A percentile compares a stretch with the other conserved stretches of the same genome.
phyloP scores from a whole-genome alignment of 176 grass and related monocot genomes.

The Microstegium vimineum region DNA sequence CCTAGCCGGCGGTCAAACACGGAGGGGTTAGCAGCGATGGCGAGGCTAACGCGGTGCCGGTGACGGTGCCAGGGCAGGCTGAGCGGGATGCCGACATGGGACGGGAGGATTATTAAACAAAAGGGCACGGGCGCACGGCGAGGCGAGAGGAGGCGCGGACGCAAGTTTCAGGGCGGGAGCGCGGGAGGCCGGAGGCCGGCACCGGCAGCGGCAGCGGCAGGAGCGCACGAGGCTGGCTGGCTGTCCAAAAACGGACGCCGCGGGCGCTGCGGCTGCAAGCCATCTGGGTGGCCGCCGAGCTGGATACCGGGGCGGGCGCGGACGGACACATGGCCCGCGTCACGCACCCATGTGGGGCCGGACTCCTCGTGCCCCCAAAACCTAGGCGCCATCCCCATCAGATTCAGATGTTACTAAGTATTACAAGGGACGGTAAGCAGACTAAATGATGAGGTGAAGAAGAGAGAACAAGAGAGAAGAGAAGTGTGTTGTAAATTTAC shows the following conservation, averaged over 20 bases:
- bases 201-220: not conserved
- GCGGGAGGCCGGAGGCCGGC: not conserved
- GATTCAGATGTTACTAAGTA: not conserved
- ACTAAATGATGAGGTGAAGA: too few relatives aligned
- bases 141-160: not conserved
- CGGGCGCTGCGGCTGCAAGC: slow-evolving; percentile 14
- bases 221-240: not conserved
- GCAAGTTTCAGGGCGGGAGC: not conserved
- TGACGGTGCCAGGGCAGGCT: not conserved
- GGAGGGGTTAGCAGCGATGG: not conserved
- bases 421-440: too few relatives aligned
- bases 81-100: slow-evolving; percentile 23
- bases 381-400: not conserved
- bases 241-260: not conserved
- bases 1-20: not conserved
- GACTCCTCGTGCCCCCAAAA: not conserved
- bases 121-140: not conserved
- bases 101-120: not conserved
- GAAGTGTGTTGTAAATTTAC: too few relatives aligned
- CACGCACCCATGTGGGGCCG: not conserved
- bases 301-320: slow-evolving; percentile 13
- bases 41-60: not conserved
- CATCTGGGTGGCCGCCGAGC: slow-evolving; percentile 23
- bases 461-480: too few relatives aligned
- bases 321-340: slow-evolving; percentile 1